Conservation (phyloP, 371 early-diverging fungal species). For the Actinomucor elegans region DNA sequence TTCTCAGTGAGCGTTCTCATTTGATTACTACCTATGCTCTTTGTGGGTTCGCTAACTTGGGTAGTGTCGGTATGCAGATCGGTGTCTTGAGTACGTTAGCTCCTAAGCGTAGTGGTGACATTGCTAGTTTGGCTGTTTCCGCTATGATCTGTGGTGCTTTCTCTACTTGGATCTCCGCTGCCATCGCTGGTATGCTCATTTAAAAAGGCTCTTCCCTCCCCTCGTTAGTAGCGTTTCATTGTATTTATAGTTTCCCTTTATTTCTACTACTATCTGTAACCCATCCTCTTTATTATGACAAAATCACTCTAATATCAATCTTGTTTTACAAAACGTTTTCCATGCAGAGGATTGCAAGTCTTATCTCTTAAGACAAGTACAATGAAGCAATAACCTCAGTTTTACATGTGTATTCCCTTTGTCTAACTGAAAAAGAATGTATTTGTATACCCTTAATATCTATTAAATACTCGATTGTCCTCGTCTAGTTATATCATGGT, state of each 20-base stretch:
- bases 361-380: too few relatives aligned
- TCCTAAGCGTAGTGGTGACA: constrained; percentile 75
- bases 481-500: too few relatives aligned
- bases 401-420: too few relatives aligned
- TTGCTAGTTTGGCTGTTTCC: constrained; percentile 75
- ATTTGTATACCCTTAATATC: too few relatives aligned
- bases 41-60: constrained; percentile 90
- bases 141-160: constrained; percentile 83
- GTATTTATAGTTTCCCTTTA: not conserved
- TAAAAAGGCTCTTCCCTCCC: constrained; percentile 25
- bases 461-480: too few relatives aligned
- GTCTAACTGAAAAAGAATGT: too few relatives aligned
- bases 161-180: constrained; percentile 82
- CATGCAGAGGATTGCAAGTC: too few relatives aligned
- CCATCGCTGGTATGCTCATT: constrained; percentile 79
- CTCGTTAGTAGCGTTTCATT: not conserved
- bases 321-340: too few relatives aligned
- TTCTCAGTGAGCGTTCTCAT: constrained; percentile 45
- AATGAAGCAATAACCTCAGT: too few relatives aligned
- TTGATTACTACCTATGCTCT: constrained; percentile 76
- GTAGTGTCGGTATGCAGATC: constrained; percentile 87
- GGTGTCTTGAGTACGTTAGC: constrained; percentile 81
- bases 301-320: constrained; percentile 1
- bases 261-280: not conserved
- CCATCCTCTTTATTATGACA: too few relatives aligned